Conservation (phyloP, 148 eudicot genomes). For the Cornus florida region DNA sequence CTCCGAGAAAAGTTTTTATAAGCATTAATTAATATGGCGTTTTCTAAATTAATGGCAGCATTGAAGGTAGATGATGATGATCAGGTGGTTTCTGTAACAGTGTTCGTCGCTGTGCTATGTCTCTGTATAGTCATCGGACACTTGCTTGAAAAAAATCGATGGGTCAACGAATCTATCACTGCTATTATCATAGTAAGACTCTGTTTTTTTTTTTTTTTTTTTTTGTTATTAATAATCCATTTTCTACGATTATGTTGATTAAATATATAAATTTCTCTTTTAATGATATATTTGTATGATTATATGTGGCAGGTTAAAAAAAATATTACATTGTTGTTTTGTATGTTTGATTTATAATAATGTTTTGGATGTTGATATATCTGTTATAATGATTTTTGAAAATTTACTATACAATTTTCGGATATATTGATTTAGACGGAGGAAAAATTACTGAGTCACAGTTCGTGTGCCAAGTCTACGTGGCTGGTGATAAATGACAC, state of each 20-base stretch:
- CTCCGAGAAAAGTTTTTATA: background rate
- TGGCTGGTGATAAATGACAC: no score
- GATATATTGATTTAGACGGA: no score
- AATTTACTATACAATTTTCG: no score
- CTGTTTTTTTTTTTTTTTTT: background rate
- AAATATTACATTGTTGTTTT: no score
- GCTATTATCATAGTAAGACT: slow-evolving; percentile 65
- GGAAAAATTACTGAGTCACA: no score
- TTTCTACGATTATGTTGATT: background rate
- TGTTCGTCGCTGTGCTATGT: slow-evolving; percentile 68
- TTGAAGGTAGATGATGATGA: slow-evolving; percentile 28
- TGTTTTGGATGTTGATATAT: no score
- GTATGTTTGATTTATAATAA: no score
- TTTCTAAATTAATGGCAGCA: background rate
- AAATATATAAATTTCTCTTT: background rate
- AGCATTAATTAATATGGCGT: slow-evolving; percentile 5
- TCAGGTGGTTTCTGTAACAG: slow-evolving; percentile 63
- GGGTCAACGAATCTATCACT: slow-evolving; percentile 93
- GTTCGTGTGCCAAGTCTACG: no score
- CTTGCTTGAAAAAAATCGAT: slow-evolving; percentile 78
- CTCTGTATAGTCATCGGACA: slow-evolving; percentile 76
- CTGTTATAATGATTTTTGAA: no score
- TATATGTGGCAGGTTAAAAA: no score
- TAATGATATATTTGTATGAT: no score
- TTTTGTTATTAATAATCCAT: background rate